Evolutionary conservation across 306 rosid species (phyloP).

Genomic region (Senna siamea): DNA sequence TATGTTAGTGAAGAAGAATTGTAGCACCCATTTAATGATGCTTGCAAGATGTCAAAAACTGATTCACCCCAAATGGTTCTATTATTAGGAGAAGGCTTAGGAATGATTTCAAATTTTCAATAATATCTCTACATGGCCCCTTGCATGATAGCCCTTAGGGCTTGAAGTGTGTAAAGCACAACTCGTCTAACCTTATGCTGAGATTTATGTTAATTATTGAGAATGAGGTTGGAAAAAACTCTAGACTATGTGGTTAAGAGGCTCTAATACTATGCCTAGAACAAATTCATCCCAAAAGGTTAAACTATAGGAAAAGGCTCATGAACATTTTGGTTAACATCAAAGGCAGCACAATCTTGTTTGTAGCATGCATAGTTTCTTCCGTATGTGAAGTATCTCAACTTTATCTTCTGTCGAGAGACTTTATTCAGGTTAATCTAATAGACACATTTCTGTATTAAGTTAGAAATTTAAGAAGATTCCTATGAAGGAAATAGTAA

Average conservation of each 20-base stretch:
- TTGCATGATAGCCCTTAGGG: background rate
- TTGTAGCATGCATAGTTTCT: background rate
- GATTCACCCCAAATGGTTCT: background rate
- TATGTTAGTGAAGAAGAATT: background rate
- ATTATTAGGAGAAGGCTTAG: background rate
- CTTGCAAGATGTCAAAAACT: background rate
- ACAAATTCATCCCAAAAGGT: background rate
- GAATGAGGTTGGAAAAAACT: background rate
- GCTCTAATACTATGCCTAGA: background rate
- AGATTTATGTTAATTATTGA: background rate
- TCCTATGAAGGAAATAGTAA: background rate
- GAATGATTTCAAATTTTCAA: background rate
- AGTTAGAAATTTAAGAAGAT: background rate
- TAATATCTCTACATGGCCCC: background rate
- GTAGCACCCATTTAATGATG: background rate
- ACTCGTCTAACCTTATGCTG: background rate
- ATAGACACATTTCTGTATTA: background rate
- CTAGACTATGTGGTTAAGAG: background rate
- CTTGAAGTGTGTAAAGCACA: background rate
- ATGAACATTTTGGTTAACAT: background rate
- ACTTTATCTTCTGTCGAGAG: background rate
- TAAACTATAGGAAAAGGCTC: background rate
- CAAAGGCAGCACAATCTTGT: background rate
- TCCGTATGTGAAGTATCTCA: background rate
- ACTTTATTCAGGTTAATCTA: constrained; percentile 2